These are phyloP conservation scores for Akanthomyces dipterigenus DNA, from an alignment of 2,329 filamentous ascomycete genomes.

Conservation along the genomic window DNA sequence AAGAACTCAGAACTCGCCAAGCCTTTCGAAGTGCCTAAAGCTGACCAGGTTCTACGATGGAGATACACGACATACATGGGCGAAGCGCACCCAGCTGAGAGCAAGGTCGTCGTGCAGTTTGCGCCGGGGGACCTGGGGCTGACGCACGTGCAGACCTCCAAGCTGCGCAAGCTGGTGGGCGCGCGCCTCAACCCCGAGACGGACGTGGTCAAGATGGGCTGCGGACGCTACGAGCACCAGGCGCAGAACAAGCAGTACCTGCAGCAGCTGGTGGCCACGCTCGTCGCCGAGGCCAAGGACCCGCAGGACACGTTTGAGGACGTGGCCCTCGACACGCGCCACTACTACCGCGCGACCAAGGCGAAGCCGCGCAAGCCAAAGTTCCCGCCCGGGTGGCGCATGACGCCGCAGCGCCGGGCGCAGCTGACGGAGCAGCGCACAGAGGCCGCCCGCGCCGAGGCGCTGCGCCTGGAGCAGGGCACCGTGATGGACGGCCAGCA, in stretches of 20 bases:
- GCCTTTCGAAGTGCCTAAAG: slow-evolving; percentile 66
- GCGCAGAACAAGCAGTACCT: slow-evolving; percentile 97
- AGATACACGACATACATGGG: slow-evolving; percentile 96
- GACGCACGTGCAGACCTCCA: slow-evolving; percentile 60
- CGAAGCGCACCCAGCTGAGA: slow-evolving; percentile 82
- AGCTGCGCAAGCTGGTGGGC: slow-evolving; percentile 83
- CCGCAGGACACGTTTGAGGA: slow-evolving; percentile 77
- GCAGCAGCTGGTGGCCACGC: slow-evolving; percentile 64
- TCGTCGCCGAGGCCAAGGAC: slow-evolving; percentile 74
- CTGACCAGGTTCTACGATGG: slow-evolving; percentile 73
- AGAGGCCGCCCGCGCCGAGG: slow-evolving; percentile 46
- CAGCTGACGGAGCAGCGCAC: slow-evolving; percentile 58
- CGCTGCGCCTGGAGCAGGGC: slow-evolving; percentile 45
- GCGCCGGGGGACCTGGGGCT: slow-evolving; percentile 66
- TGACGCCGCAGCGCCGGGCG: slow-evolving; percentile 62
- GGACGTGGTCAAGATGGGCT: slow-evolving; percentile 79
- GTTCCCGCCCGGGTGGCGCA: slow-evolving; percentile 78
- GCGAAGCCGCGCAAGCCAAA: slow-evolving; percentile 33
- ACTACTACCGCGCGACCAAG: slow-evolving; percentile 56
- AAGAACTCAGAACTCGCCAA: slow-evolving; percentile 65
- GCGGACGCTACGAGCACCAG: slow-evolving; percentile 79
- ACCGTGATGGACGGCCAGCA: slow-evolving; percentile 51
- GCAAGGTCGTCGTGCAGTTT: slow-evolving; percentile 93
- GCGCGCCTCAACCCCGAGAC: slow-evolving; percentile 80
- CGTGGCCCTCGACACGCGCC: slow-evolving; percentile 80